Evolutionary conservation across 352 stramenopile species (phyloP), one percentile per base, ranked within the genome.

Genomic region (Blastocystis sp.): DNA sequence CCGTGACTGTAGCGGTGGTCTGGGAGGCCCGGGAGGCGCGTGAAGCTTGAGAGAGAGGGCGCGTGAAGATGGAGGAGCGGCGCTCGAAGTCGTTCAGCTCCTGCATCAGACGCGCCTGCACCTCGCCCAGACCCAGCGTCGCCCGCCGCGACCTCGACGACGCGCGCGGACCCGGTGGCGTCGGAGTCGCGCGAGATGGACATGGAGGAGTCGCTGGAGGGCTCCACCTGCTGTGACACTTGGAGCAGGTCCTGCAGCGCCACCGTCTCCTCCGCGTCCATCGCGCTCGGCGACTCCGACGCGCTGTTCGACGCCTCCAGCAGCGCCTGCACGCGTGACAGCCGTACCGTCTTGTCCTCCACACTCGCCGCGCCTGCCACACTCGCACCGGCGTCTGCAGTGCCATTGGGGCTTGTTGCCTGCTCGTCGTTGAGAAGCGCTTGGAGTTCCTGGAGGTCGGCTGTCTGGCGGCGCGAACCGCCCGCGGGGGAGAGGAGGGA

Each of bases 221-320:
- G 19, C 19, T 38, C 19, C 34, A 17, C 4, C 10, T 23, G 17
- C 34, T 65, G 40, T 19, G 48, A 53, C 14, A 38, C 11, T 41
- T 81, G 40, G 5, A 81, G 53, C 7, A 81, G 43, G 2, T 38
- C 71, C 53, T 81, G 71, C 28, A 81, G 59, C 45, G 48, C 41
- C 2, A 65, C 71, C 4, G 71, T 81, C 43, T 81, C 71, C 28
- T 81, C 71, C 2, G 71, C 53, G 43, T 81, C 71, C 48, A 81
- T 81, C 21, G 19, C 21, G 34, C 62, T 69, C 2, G 62, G 17
- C 21, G 62, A 69, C 11, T 69, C 62, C 1, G 40, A 10, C 62
- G 34, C 62, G 62, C 62, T 69, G 23, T 23, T 81, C 48, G 38
- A 61, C 19, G 9, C 52, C 52, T 61, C 52, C 52, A 61, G 52